Base-by-base conservation (phyloP, 75 land plant genomes). In the Pinus taeda region DNA sequence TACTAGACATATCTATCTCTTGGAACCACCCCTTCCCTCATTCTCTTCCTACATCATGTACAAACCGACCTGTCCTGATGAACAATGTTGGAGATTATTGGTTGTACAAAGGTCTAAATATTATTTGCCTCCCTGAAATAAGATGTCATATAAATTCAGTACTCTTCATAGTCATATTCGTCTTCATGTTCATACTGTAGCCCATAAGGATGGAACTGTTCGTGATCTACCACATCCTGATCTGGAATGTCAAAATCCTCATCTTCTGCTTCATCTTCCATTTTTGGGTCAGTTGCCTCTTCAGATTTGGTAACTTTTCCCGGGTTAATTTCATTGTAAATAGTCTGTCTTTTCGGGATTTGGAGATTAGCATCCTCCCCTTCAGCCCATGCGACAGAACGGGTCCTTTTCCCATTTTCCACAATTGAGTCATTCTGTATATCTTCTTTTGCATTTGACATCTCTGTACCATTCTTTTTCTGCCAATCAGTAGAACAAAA, bases 151-250 rank as follows among this genome's bases (percentile, higher is more conserved):
- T 37, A 69, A 42, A 18, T 18, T 69, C 53, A 69, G 71, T 69
- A 69, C 4, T 69, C 71, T 69, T 69, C 71, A 39, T 33, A 69
- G 42, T 69, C 53, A 42, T 69, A 69, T 39, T 69, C 71, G 33
- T 39, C 71, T 69, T 69, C 71, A 42, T 69, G 71, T 69, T n/a
- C 71, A 69, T 69, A 69, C 20, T 69, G 71, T 36, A 67, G 21
- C 53, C n/a, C 42, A 45, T 69, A 69, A 17, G 71, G 71, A 17
- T 42, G 71, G 53, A 69, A 42, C 3, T 69, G 71, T 69, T 69
- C 71, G 33, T 69, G 37, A 69, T 69, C 71, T 8, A 69, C n/a
- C 42, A 18, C 71, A 69, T 42, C 71, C 12, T 42, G 53, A 42
- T 42, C 71, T 69, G 45, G 49, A 42, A 69, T 7, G 49, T 42